Base-by-base conservation (phyloP, 2,329 filamentous ascomycete species). In the Aspergillus sp. region DNA sequence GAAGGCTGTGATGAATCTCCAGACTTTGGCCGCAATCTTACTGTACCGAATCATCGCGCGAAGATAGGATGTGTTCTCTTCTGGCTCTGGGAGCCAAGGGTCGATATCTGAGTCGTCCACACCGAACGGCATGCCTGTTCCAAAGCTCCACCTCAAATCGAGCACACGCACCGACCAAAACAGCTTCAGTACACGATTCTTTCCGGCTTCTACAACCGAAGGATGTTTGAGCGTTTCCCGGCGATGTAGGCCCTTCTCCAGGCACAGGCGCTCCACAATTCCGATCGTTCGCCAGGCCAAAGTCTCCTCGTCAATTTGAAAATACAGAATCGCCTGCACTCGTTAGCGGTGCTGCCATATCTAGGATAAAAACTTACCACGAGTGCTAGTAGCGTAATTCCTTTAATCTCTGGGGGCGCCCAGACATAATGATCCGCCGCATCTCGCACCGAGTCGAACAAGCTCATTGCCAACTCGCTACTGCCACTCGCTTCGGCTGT, bases 211-310 rank as follows among this genome's bases (percentile, higher is more conserved):
- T 58, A 89, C 82, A 9, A 81, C 74, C 36, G 90, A 88, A 15
- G 81, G 79, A 56, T 83, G 84, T 50, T 85, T 79, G 55, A 96
- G 82, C 0, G 88, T 90, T 58, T 91, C 87, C 55, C 85, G 83
- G 30, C 90, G 84, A 74, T 96, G 91, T n/a, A 96, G 81, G 3
- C 92, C 92, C 55, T 93, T 80, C 70, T 92, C 89, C 22, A 91
- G 76, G 59, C 90, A 95, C 70, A 93, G 82, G 17, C 92, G 84
- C 15, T 89, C 85, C 1, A 92, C 90, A 61, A 95, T 85, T 2
- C 93, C 93, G 71, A 96, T 92, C n/a, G 93, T 85, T 12, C 93
- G 85, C 91, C 93, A 97, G 0, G 91, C 89, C 11, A 93, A 81
- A 1, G 88, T 83, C 73, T 97, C 93, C 64, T 96, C 90, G 64